phyloP scores from a whole-genome alignment of 352 stramenopile genomes.

The Phytophthora palmivora region DNA sequence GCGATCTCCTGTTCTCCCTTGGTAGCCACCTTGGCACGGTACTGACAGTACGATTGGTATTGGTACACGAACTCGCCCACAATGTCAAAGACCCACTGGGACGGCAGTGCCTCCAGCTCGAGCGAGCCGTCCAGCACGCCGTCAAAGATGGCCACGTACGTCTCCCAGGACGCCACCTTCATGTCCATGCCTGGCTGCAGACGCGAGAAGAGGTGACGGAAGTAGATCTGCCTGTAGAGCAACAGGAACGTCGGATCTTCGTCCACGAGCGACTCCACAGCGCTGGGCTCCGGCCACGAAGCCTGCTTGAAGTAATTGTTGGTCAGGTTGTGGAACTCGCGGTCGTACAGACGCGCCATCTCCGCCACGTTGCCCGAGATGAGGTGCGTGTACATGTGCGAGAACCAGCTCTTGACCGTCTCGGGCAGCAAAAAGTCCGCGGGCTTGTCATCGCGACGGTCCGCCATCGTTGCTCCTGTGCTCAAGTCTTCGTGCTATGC shows the following conservation, averaged over 20 bases:
- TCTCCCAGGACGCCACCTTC: constrained; percentile 93
- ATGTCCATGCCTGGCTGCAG: constrained; percentile 88
- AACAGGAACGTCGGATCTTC: constrained; percentile 93
- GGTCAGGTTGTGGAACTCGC: constrained; percentile 88
- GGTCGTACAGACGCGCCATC: constrained; percentile 89
- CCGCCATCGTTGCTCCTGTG: constrained; percentile 47
- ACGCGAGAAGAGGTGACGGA: constrained; percentile 96
- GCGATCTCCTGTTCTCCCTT: constrained; percentile 70
- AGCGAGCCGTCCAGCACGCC: constrained; percentile 88
- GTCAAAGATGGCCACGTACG: constrained; percentile 96
- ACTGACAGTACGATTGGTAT: constrained; percentile 99
- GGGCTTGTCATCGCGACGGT: constrained; percentile 85
- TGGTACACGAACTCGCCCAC: constrained; percentile 99
- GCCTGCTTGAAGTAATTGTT: constrained; percentile 96
- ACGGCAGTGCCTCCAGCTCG: constrained; percentile 88
- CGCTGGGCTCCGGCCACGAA: constrained; percentile 93
- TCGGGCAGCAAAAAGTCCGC: constrained; percentile 89
- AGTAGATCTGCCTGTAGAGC: constrained; percentile 97
- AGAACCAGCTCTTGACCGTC: constrained; percentile 91
- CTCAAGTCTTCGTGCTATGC: constrained; percentile 13
- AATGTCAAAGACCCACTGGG: constrained; percentile 99
- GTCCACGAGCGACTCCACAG: constrained; percentile 84
- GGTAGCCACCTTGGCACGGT: constrained; percentile 85
- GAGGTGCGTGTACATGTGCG: constrained; percentile 87
- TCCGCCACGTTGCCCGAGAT: constrained; percentile 83